Evolutionary conservation across 495 filamentous ascomycete genomes (phyloP).

Genomic region (Neurospora tetraspora): DNA sequence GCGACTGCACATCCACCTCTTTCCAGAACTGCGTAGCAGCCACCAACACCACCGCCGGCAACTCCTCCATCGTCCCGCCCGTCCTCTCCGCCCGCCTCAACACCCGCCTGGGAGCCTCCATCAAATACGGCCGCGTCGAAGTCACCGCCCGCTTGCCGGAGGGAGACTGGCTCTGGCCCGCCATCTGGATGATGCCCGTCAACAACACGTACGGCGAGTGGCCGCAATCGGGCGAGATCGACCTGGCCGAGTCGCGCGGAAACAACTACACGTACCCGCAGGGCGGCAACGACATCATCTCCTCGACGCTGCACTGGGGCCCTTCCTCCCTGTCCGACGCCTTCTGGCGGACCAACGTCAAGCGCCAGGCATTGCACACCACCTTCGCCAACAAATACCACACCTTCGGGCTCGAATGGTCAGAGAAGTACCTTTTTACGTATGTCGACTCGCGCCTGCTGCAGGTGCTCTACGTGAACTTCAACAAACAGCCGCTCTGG

Average conservation of each 20-base stretch:
- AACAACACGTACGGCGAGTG: slow-evolving; percentile 62
- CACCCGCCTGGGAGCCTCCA: slow-evolving; percentile 54
- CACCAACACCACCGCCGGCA: slow-evolving; percentile 55
- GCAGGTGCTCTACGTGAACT: slow-evolving; percentile 71
- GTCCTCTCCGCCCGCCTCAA: slow-evolving; percentile 70
- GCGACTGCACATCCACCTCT: slow-evolving; percentile 51
- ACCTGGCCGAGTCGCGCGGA: slow-evolving; percentile 68
- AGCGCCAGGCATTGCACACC: slow-evolving; percentile 64
- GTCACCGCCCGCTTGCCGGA: slow-evolving; percentile 63
- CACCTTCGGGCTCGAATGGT: slow-evolving; percentile 77
- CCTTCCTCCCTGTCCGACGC: slow-evolving; percentile 51
- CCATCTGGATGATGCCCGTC: slow-evolving; percentile 84
- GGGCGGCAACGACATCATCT: slow-evolving; percentile 73
- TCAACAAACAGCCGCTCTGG: slow-evolving; percentile 61
- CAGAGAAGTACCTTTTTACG: slow-evolving; percentile 77
- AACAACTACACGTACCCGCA: slow-evolving; percentile 66
- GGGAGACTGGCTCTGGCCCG: slow-evolving; percentile 86
- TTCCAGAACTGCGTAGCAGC: slow-evolving; percentile 48
- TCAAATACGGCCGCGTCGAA: slow-evolving; percentile 76
- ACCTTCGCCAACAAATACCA: slow-evolving; percentile 60
- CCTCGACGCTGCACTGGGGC: slow-evolving; percentile 76
- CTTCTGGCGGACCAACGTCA: slow-evolving; percentile 70
- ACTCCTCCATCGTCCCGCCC: slow-evolving; percentile 65
- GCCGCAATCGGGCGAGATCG: slow-evolving; percentile 80
- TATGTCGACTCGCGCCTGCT: slow-evolving; percentile 72